phyloP scores from a whole-genome alignment of 306 rosid genomes.

The Sesbania bispinosa region DNA sequence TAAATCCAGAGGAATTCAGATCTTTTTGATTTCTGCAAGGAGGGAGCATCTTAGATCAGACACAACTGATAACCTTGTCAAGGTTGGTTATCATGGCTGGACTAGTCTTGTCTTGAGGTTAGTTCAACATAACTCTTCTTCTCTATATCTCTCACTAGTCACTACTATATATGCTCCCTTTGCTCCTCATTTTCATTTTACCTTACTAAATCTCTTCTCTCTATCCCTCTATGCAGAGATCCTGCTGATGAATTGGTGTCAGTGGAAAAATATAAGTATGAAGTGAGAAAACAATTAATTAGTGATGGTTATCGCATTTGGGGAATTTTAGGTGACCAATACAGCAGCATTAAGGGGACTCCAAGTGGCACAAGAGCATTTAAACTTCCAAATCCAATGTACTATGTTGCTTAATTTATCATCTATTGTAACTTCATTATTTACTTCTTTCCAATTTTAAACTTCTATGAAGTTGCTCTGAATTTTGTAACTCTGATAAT shows the following conservation, averaged over 20 bases:
- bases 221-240: neutral
- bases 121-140: neutral
- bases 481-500: no score
- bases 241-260: conserved; percentile 26
- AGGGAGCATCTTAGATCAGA: conserved; percentile 62
- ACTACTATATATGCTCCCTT: neutral
- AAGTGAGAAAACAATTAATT: conserved; percentile 10
- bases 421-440: neutral
- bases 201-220: neutral
- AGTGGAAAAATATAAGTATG: conserved; percentile 27
- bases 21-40: conserved; percentile 58
- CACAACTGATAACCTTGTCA: conserved; percentile 58
- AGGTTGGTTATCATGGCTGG: conserved; percentile 65
- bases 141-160: neutral
- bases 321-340: conserved; percentile 35
- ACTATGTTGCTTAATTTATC: conserved; percentile 28
- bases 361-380: conserved; percentile 24
- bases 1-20: conserved; percentile 52
- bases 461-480: no score
- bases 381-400: conserved; percentile 42
- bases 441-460: no score
- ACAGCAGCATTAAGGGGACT: conserved; percentile 26
- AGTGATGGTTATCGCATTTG: conserved; percentile 28
- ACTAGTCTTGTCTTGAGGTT: conserved; percentile 52
- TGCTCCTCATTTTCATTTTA: no score